phyloP scores from a whole-genome alignment of 768 basidiomycete species.

The Lactarius deliciosus region DNA sequence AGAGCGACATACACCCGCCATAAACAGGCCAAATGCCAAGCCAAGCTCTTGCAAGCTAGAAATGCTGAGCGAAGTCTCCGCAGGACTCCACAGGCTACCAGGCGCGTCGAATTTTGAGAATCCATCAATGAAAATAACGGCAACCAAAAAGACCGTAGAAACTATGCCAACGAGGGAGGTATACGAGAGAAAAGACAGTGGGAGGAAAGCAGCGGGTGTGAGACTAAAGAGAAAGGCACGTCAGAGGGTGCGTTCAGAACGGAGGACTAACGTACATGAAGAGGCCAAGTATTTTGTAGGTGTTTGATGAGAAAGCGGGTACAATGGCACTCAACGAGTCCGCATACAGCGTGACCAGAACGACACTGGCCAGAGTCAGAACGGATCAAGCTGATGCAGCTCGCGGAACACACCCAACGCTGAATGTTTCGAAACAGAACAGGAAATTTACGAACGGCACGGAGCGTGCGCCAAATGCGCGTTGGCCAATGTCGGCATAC shows the following conservation, averaged over 20 bases:
- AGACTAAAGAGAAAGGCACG: conserved; percentile 47
- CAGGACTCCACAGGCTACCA: conserved; percentile 79
- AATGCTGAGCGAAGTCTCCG: conserved; percentile 61
- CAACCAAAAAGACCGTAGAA: conserved; percentile 71
- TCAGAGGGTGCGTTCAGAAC: not conserved
- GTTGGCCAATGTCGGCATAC: conserved; percentile 86
- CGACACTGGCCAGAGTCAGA: conserved; percentile 51
- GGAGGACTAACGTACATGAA: conserved; percentile 52
- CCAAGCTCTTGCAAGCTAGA: conserved; percentile 59
- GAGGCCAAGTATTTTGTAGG: conserved; percentile 75
- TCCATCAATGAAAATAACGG: conserved; percentile 82
- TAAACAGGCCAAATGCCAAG: conserved; percentile 83
- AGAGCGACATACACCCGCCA: conserved; percentile 70
- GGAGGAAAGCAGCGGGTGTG: conserved; percentile 82
- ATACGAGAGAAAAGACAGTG: conserved; percentile 82
- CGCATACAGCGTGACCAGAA: conserved; percentile 85
- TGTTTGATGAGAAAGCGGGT: conserved; percentile 61
- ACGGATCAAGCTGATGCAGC: not conserved
- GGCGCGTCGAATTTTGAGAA: conserved; percentile 67
- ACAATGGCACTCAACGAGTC: conserved; percentile 79
- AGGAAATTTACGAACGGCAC: conserved; percentile 63
- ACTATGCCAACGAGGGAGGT: conserved; percentile 84
- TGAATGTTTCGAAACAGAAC: conserved; percentile 87
- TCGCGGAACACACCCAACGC: conserved; percentile 56
- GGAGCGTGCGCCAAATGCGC: conserved; percentile 80